Base-by-base conservation (phyloP, 2,329 filamentous ascomycete genomes). In the Neopestalotiopsis sp. region DNA sequence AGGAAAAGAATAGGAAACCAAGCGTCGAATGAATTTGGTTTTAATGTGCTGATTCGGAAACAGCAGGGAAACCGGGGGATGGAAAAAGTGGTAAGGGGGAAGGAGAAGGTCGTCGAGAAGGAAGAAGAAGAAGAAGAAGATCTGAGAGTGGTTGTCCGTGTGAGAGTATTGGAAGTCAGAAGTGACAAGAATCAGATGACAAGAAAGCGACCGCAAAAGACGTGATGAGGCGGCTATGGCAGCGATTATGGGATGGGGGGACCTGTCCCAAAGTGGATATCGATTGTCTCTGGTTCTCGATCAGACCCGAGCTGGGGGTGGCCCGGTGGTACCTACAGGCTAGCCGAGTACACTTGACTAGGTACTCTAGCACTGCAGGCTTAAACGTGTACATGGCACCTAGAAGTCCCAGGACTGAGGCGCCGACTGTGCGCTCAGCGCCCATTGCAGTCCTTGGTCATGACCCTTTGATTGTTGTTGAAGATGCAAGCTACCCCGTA, bases 181-280 rank as follows among this genome's bases (percentile, higher is more conserved):
- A 32, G 65, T 59, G 65, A 45, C 52, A 52, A 28, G 40, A 63
- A 63, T 67, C 65, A 67, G 65, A 67, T 67, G 65, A 67, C 56
- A 24, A 52, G 65, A 28, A 20, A 52, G 34, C 56, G 13, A 60
- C 52, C 32, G 56, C 32, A 59, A 49, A 67, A 67, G 65, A 67
- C 65, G 65, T 67, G 65, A 67, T 67, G 65, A 60, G 28, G 45
- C 45, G 45, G 17, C 45, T 52, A 52, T 52, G 64, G 45, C 52
- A 34, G 34, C 45, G 32, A 56, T 38, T 38, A 30, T 56, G 20
- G 30, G 45, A 45, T 20, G 57, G 57, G 63, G 63, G 63, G 62
- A 56, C 14, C 34, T 66, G 63, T 52, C 45, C 45, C 9, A 66
- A 64, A 66, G 63, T 66, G 63, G 63, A 28, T 66, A 66, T 49